Base-by-base conservation (phyloP, 139 green algal species). In the Chlamydomonas sp. region DNA sequence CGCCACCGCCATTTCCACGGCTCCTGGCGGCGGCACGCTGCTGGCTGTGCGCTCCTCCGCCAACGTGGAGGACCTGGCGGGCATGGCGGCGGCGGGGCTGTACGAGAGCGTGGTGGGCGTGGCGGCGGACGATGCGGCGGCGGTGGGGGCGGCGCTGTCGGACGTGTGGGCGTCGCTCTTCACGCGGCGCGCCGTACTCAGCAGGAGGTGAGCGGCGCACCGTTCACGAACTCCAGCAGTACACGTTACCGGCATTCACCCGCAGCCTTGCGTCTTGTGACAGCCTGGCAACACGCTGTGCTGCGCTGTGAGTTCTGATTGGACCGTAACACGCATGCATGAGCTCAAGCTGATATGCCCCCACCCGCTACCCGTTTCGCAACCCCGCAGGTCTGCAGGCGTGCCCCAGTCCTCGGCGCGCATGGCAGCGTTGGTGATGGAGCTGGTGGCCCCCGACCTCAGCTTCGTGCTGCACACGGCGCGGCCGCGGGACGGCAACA, bases 1-100 rank as follows among this genome's bases (percentile, higher is more conserved):
- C 31, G 31, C 31, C 31, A 49, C 31, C 31, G 31, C 31, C 31
- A 49, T 49, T 49, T 49, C 31, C 31, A 49, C 31, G 31, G 31
- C 31, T 49, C 31, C 31, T 57, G 75, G 8, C 57, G 3, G 14
- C n/a, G 6, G 20, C 69, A 59, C 71, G 58, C 88, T 93, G 84
- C 80, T 93, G 76, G 90, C 90, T 6, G 88, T 93, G 18, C 93
- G 98, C 18, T 98, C 95, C 58, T 96, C 88, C 12, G 96, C 97
- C 18, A 99, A 99, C 76, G 97, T 99, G 83, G 98, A 99, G 89
- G 98, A 99, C 88, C 85, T 99, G 77, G 95, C 89, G 64, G 93
- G 94, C n/a, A 95, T 98, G 94, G 93, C 92, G 59, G 97, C 94
- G 9, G 97, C 97, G 5, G 98, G 98, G 2, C 94, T 99, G 85